Evolutionary conservation across 2,329 filamentous ascomycete species (phyloP), one percentile per base, ranked within the genome.

Genomic region (Chrysoporthe puriensis): DNA sequence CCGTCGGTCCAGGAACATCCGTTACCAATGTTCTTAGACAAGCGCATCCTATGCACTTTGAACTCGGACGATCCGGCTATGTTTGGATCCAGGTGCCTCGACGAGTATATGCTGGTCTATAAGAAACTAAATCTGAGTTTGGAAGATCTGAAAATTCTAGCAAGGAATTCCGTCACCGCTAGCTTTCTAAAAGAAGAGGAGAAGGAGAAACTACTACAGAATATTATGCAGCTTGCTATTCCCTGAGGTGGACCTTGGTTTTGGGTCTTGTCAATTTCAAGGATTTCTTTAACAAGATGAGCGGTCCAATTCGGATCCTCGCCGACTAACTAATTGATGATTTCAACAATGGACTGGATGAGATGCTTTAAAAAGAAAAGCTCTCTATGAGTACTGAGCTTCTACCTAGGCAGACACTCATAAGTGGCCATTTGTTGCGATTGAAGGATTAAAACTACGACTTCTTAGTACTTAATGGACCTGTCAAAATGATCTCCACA

Each of bases 61-160:
- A 69, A 68, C 44, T 70, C 69, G 36, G 70, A 71, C 48, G 66
- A 69, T 18, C 69, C 70, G 46, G 58, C 70, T 44, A 71, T 71
- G 70, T 71, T 71, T 60, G 58, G 67, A 3, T 66, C 69, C 5
- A 50, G 64, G 52, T 70, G 67, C 43, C 32, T 71, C 52, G 69
- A 71, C 16, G 69, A 71, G 42, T 71, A 70, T 32, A 65, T 70
- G 7, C 60, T 70, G 26, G 63, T 62, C 14, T 60, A 66, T 9
- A 67, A 71, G 36, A 59, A 36, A 16, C 66, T 70, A 32, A 62
- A 63, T 5, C 36, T 70, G 18, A 56, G 43, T n/a, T 16, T 69
- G n/a, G 56, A 69, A 34, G 44, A 34, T 2, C 61, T 70, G 63
- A 65, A 52, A 32, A 26, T 9, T 11, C 43, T 70, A 21, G 69